Percentiles rank a stretch among this genome's conserved stretches.
Evolutionary conservation across 441 rosid species (phyloP).

Genomic region (Corymbia citriodora): DNA sequence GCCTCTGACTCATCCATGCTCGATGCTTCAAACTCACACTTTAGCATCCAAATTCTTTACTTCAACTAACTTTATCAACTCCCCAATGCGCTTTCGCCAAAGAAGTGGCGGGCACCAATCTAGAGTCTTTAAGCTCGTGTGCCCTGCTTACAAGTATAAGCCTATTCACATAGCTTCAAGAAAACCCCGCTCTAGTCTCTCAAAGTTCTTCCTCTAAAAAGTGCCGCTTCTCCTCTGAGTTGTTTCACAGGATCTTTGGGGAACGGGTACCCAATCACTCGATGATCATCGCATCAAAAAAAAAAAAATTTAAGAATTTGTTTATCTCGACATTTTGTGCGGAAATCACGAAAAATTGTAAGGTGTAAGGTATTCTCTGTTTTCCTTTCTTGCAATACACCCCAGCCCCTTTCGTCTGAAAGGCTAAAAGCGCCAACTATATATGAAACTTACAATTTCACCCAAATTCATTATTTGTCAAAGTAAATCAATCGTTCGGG

Average conservation of each 20-base stretch:
- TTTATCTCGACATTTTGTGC: too few relatives aligned
- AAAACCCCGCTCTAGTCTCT: neutral
- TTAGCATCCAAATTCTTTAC: neutral
- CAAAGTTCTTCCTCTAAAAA: neutral
- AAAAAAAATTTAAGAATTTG: too few relatives aligned
- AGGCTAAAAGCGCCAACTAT: too few relatives aligned
- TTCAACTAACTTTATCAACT: neutral
- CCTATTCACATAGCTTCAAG: neutral
- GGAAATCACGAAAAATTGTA: neutral
- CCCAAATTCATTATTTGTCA: neutral
- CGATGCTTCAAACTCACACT: neutral
- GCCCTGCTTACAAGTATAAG: neutral
- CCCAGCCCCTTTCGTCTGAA: too few relatives aligned
- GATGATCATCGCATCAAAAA: neutral
- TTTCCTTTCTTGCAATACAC: too few relatives aligned
- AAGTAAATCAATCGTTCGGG: rapidly evolving
- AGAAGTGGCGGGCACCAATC: neutral
- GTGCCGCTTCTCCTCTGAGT: neutral
- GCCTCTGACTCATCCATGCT: neutral
- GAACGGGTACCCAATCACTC: neutral
- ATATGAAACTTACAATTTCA: too few relatives aligned
- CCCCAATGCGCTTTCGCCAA: neutral
- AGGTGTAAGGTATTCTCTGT: too few relatives aligned
- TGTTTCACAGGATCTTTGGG: neutral
- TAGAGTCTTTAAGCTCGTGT: neutral